Evolutionary conservation across 73 alveolate genomes (phyloP), one percentile per base, ranked within the genome.

Genomic region (Tetrahymena thermophila): DNA sequence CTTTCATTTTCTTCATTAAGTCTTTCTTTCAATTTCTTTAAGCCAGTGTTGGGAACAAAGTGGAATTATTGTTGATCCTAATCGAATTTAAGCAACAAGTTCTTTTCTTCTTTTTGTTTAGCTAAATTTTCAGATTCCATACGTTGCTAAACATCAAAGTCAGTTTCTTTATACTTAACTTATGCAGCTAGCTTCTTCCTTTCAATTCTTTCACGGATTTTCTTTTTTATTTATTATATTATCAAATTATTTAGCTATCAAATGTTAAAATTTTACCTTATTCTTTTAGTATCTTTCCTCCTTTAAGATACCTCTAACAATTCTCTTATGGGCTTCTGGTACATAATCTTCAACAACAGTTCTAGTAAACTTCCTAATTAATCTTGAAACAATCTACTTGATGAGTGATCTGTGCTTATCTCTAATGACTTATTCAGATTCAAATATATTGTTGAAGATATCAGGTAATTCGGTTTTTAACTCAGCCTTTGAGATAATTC

Each of bases 271-370:
- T 25, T 42, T 95, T 35, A 85, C 94, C 56, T 89, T 95, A 83
- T 95, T 95, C 56, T 95, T 95, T 28, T 42, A 44, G 42, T 89
- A 50, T 89, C 85, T 95, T 25, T 89, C 95, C 23, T 56, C 94
- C 55, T 95, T 89, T 16, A 95, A 56, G 40, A 93, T 93, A 89
- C 94, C 94, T 56, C 94, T 89, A 89, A 35, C 55, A 34, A 95
- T 85, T 95, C 94, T 95, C 23, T 71, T 84, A 85, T 94, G 96
- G 10, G 84, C 96, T 94, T 35, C 44, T 37, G 96, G 96, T 3
- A 94, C 57, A 16, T 38, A 35, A 94, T 71, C 28, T 43, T 94
- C 95, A 85, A 89, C 84, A 37, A 44, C 34, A 14, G 56, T n/a
- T 85, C 37, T 56, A 11, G 93, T 44, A 56, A 85, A 94, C 19